These are phyloP conservation scores for Neurospora pannonica DNA, from an alignment of 495 filamentous ascomycete species.

Conservation along the genomic window DNA sequence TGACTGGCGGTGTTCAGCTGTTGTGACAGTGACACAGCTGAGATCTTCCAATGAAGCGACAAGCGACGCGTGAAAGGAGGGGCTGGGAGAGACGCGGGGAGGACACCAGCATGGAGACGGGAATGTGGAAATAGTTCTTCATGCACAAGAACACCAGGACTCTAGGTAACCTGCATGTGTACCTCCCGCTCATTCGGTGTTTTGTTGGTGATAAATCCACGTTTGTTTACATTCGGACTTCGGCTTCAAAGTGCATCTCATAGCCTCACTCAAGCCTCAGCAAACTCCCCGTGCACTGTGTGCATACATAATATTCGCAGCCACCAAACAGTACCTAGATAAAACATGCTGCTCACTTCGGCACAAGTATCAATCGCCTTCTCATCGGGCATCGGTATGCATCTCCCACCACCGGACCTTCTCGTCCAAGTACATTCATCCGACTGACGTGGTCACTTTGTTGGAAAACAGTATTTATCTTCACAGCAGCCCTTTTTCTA, in stretches of 20 bases:
- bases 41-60: background rate
- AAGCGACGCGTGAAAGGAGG: background rate
- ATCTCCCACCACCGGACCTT: conserved; percentile 3
- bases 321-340: background rate
- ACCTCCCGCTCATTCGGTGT: background rate
- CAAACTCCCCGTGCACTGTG: background rate
- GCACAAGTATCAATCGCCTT: conserved; percentile 43
- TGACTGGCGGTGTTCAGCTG: background rate
- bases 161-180: background rate
- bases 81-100: background rate
- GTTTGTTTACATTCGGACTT: background rate
- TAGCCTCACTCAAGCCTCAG: background rate
- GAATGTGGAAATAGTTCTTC: background rate
- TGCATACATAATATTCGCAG: background rate
- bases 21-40: background rate
- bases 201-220: background rate
- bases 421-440: background rate
- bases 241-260: background rate
- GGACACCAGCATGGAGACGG: background rate
- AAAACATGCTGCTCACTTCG: conserved; percentile 41
- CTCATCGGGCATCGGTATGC: conserved; percentile 38
- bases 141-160: background rate
- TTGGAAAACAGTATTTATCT: conserved; percentile 32
- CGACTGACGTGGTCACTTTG: background rate
- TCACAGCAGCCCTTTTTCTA: conserved; percentile 42